Conservation (phyloP, 768 basidiomycete genomes). For the Pleurotus giganteus region DNA sequence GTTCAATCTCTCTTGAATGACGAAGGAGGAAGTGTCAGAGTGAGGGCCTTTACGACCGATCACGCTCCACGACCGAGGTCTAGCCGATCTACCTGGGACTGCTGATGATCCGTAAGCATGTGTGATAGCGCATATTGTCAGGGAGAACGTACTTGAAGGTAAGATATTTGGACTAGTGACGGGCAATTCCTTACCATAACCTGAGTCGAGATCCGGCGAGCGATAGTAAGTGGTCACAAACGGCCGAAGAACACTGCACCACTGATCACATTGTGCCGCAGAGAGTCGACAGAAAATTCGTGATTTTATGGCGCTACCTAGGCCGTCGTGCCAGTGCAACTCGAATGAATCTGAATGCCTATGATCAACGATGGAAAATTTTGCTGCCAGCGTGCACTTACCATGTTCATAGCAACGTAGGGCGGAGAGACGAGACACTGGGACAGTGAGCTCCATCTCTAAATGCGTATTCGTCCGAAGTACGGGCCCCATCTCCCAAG, state of each 20-base stretch:
- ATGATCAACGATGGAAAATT: background rate
- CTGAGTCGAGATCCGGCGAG: conserved; percentile 1
- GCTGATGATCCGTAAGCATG: conserved; percentile 17
- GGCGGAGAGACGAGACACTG: conserved; percentile 21
- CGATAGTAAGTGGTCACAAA: conserved; percentile 8
- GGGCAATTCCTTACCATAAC: background rate
- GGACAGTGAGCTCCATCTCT: conserved; percentile 29
- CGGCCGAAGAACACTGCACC: conserved; percentile 12
- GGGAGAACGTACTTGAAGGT: background rate
- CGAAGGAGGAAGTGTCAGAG: conserved; percentile 35
- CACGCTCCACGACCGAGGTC: conserved; percentile 37
- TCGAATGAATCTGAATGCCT: conserved; percentile 26
- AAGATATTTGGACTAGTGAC: background rate
- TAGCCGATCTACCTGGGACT: conserved; percentile 19
- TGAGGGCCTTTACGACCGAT: conserved; percentile 34
- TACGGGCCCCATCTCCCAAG: conserved; percentile 39
- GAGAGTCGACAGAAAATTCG: conserved; percentile 14
- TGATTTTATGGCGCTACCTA: conserved; percentile 5
- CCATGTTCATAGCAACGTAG: conserved; percentile 29
- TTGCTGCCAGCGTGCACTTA: conserved; percentile 12
- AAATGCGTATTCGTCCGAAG: conserved; percentile 25
- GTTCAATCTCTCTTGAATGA: conserved; percentile 22
- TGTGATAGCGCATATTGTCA: background rate
- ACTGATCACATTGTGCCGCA: conserved; percentile 20
- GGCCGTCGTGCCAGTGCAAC: conserved; percentile 27